Conservation (phyloP, 352 stramenopile genomes). For the Globisporangium splendens region DNA sequence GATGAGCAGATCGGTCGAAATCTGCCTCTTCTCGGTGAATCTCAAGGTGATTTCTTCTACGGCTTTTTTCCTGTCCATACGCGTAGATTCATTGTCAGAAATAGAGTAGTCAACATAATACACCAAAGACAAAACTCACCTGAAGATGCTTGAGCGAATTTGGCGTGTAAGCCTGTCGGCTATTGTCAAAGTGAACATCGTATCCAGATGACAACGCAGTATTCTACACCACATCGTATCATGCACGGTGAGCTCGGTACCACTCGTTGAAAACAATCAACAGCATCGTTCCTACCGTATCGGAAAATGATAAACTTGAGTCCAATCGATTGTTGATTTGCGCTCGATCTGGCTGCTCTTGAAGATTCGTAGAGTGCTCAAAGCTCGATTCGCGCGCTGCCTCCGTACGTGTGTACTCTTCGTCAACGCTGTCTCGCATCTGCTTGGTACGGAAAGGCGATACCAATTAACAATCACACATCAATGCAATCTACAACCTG, state of each 20-base stretch:
- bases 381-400: neutral
- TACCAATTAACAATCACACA: too few species aligned
- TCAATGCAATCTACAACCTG: neutral
- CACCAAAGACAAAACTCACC: conserved; percentile 17
- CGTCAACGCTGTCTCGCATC: too few species aligned
- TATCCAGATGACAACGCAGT: conserved; percentile 65
- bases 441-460: too few species aligned
- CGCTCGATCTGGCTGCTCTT: neutral
- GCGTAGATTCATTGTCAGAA: neutral
- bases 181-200: conserved; percentile 61
- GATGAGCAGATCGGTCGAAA: conserved; percentile 1
- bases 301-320: conserved; percentile 24
- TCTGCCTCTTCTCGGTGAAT: conserved; percentile 6
- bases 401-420: neutral
- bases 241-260: neutral
- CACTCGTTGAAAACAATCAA: neutral
- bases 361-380: neutral
- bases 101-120: neutral
- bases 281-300: conserved; percentile 16
- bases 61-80: conserved; percentile 11
- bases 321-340: conserved; percentile 3
- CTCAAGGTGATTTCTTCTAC: conserved; percentile 1
- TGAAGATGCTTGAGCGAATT: conserved; percentile 74
- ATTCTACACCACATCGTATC: conserved; percentile 16
- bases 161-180: conserved; percentile 47